Evolutionary conservation across 768 basidiomycete species (phyloP).

Genomic region (Russula ochroleuca): DNA sequence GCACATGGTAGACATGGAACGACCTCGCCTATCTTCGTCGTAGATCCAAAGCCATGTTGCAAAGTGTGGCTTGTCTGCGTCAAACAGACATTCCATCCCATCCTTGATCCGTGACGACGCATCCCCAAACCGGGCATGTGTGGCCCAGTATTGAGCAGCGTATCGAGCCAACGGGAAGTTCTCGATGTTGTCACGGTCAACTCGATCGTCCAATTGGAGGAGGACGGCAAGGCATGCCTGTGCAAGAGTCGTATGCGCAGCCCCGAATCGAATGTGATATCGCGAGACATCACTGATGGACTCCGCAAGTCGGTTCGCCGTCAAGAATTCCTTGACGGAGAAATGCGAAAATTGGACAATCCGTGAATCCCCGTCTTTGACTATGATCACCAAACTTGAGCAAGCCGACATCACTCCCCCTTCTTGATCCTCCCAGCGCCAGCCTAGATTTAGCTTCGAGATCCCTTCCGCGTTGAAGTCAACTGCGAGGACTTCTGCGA

Average conservation of each 20-base stretch:
- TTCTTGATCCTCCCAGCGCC: neutral
- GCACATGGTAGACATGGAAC: neutral
- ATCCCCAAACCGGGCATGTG: neutral
- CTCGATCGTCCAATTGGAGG: neutral
- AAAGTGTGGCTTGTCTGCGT: neutral
- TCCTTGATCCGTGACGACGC: neutral
- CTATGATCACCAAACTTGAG: neutral
- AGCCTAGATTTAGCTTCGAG: neutral
- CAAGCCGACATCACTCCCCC: neutral
- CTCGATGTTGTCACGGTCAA: neutral
- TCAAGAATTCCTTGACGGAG: conserved; percentile 1
- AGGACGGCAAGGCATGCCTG: neutral
- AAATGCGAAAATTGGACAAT: neutral
- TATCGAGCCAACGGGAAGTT: neutral
- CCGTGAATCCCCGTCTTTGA: neutral
- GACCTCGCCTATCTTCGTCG: neutral
- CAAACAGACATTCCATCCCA: neutral
- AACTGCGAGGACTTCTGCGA: neutral
- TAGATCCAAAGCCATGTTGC: neutral
- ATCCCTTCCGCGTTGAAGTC: neutral
- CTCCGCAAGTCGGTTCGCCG: neutral
- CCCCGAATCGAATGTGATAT: neutral
- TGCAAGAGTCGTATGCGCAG: neutral
- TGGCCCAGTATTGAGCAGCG: neutral
- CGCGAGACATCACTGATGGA: neutral